phyloP scores from a whole-genome alignment of 1,284 basidiomycete species.

The Rhizopogon parksii region DNA sequence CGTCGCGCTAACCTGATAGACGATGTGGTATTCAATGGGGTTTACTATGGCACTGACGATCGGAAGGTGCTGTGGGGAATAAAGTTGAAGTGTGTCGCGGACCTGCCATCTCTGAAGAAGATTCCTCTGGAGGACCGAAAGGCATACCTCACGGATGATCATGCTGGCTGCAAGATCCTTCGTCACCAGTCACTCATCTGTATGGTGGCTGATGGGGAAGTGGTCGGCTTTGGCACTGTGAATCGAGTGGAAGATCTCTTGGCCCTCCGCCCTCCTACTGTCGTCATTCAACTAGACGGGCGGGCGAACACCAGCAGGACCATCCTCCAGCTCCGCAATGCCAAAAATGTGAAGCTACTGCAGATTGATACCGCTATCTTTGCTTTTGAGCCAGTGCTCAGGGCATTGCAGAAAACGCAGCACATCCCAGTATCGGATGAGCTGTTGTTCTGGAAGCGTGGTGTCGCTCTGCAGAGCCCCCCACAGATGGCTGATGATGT shows the following conservation, averaged over 20 bases:
- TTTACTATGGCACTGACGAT: slow-evolving; percentile 29
- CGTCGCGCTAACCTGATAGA: slow-evolving; percentile 21
- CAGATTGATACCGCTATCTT: slow-evolving; percentile 52
- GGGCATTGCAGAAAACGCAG: slow-evolving; percentile 37
- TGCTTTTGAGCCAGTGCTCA: slow-evolving; percentile 48
- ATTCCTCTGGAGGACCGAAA: slow-evolving; percentile 26
- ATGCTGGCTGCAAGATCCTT: slow-evolving; percentile 27
- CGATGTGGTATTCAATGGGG: slow-evolving; percentile 29
- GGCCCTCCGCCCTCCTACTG: slow-evolving; percentile 34
- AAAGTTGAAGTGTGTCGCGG: slow-evolving; percentile 31
- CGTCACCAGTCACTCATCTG: slow-evolving; percentile 44
- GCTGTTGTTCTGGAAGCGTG: slow-evolving; percentile 40
- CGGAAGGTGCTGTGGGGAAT: slow-evolving; percentile 40
- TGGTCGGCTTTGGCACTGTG: slow-evolving; percentile 45
- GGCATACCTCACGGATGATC: slow-evolving; percentile 32
- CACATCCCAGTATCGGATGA: slow-evolving; percentile 38
- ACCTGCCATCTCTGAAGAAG: slow-evolving; percentile 34
- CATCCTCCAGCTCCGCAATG: slow-evolving; percentile 32
- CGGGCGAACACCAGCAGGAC: slow-evolving; percentile 28
- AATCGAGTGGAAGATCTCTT: slow-evolving; percentile 45
- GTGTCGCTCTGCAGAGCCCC: slow-evolving; percentile 9
- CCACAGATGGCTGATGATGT: slow-evolving; percentile 16
- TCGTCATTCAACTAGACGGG: slow-evolving; percentile 44
- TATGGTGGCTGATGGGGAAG: slow-evolving; percentile 37
- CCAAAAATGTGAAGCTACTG: slow-evolving; percentile 34